Evolutionary conservation across 192 early-diverging fungal genomes (phyloP).

Genomic region (Cetraspora pellucida): DNA sequence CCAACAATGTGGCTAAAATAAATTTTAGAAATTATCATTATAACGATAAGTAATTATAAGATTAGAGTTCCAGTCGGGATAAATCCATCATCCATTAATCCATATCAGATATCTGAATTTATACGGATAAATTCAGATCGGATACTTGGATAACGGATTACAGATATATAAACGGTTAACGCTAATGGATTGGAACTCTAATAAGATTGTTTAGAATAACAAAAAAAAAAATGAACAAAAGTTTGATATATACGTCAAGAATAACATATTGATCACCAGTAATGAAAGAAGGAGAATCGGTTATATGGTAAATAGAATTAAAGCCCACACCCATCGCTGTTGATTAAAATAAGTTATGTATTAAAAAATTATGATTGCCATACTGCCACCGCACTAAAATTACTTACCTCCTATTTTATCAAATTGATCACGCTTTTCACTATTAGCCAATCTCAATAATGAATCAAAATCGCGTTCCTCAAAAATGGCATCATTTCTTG

Average conservation of each 20-base stretch:
- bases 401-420: constrained; percentile 5
- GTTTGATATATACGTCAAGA: constrained; percentile 20
- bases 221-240: too few relatives aligned
- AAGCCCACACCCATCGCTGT: constrained; percentile 1
- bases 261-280: constrained; percentile 37
- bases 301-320: constrained; percentile 42
- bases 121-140: too few relatives aligned
- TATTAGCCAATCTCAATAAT: constrained; percentile 26
- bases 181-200: too few relatives aligned
- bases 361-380: not conserved
- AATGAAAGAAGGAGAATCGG: constrained; percentile 44
- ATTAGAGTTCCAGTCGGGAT: too few relatives aligned
- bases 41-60: too few relatives aligned
- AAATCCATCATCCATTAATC: too few relatives aligned
- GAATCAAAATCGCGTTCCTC: constrained; percentile 23
- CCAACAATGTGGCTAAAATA: constrained; percentile 32
- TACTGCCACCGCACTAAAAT: not conserved
- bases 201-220: too few relatives aligned
- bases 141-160: too few relatives aligned
- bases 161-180: too few relatives aligned
- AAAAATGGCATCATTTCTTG: constrained; percentile 35
- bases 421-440: constrained; percentile 34
- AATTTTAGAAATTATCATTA: too few relatives aligned
- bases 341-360: not conserved
- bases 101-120: too few relatives aligned